Percentiles rank a stretch among this genome's conserved stretches.
Evolutionary conservation across 345 rosid species (phyloP).

Genomic region (Capsella bursapastoris): DNA sequence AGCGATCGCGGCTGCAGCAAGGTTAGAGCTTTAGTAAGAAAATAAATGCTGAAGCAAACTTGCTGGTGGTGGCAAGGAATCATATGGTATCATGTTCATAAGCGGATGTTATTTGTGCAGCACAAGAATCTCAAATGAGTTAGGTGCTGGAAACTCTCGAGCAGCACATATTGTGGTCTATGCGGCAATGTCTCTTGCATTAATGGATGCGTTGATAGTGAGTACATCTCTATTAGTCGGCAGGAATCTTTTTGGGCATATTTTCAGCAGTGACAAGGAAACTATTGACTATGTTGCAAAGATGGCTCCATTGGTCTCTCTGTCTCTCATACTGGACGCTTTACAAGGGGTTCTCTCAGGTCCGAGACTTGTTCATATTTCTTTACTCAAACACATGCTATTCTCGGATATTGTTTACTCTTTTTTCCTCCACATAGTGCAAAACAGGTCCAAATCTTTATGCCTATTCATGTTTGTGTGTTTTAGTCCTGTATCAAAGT

Average conservation of each 20-base stretch:
- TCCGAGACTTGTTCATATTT: slow-evolving; percentile 15
- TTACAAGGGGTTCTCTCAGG: slow-evolving; percentile 80
- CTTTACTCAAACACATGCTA: slow-evolving; percentile 12
- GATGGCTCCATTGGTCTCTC: slow-evolving; percentile 71
- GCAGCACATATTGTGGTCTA: slow-evolving; percentile 56
- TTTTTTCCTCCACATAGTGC: background rate
- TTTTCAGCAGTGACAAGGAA: slow-evolving; percentile 72
- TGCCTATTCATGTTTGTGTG: background rate
- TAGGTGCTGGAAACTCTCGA: slow-evolving; percentile 73
- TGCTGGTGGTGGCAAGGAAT: background rate
- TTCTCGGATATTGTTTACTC: background rate
- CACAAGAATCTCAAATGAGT: slow-evolving; percentile 66
- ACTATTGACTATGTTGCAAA: slow-evolving; percentile 67
- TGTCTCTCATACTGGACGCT: slow-evolving; percentile 66
- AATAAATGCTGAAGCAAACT: slow-evolving; percentile 1
- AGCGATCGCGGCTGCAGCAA: slow-evolving; percentile 65
- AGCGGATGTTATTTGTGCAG: slow-evolving; percentile 35
- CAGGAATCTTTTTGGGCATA: slow-evolving; percentile 61
- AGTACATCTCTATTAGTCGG: slow-evolving; percentile 52
- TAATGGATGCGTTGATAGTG: slow-evolving; percentile 47
- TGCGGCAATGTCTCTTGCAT: slow-evolving; percentile 48
- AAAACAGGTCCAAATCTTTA: background rate
- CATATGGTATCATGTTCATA: slow-evolving; percentile 30
- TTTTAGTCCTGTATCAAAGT: slow-evolving; percentile 11
- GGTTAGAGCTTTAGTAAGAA: slow-evolving; percentile 45